Evolutionary conservation across 306 rosid species (phyloP).

Genomic region (Biancaea sappan): DNA sequence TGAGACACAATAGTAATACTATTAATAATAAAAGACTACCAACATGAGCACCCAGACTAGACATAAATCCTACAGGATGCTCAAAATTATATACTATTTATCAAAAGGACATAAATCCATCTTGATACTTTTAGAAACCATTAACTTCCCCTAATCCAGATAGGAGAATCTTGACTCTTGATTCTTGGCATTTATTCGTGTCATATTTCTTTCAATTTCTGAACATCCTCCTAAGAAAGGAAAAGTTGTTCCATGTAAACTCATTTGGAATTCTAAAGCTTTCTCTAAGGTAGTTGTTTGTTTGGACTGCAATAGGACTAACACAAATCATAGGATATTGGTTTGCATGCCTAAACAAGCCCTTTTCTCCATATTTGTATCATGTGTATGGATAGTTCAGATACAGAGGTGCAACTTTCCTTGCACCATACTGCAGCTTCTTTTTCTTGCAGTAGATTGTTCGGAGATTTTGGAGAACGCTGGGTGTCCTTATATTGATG

Average conservation of each 20-base stretch:
- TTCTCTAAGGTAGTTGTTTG: not conserved
- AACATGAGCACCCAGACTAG: not conserved
- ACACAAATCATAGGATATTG: not conserved
- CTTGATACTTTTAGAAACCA: not conserved
- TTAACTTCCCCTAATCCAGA: not conserved
- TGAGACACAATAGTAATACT: not conserved
- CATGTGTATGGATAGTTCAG: not conserved
- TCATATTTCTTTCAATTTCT: not conserved
- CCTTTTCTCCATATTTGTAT: not conserved
- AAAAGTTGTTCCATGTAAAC: not conserved
- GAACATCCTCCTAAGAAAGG: not conserved
- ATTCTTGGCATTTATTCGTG: not conserved
- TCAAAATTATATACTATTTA: not conserved
- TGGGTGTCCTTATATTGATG: not conserved
- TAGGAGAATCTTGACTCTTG: not conserved
- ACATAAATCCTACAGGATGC: not conserved
- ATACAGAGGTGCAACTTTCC: not conserved
- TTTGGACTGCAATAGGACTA: not conserved
- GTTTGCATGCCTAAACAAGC: not conserved
- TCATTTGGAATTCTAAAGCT: not conserved
- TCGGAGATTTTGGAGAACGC: not conserved
- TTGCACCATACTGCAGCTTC: not conserved
- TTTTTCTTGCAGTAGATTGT: not conserved
- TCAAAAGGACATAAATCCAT: not conserved
- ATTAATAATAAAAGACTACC: not conserved